A percentile compares a stretch with the other conserved stretches of the same genome.
phyloP scores from a whole-genome alignment of 2,329 filamentous ascomycete genomes.

The Verticillium dahliae region DNA sequence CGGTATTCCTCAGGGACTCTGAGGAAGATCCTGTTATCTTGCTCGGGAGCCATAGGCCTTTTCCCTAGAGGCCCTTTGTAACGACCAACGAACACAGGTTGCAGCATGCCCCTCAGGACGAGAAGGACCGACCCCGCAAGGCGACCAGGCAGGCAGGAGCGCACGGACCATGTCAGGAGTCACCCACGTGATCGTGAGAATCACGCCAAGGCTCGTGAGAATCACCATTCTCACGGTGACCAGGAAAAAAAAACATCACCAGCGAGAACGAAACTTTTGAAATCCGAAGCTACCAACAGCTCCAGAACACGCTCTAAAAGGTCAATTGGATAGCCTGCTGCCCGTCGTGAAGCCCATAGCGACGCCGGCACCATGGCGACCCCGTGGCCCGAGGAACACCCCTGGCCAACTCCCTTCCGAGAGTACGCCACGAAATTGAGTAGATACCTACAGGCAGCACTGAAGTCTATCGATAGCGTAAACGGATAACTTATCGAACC shows the following conservation, averaged over 20 bases:
- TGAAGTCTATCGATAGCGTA: conserved; percentile 3
- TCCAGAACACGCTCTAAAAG: background rate
- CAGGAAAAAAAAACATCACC: background rate
- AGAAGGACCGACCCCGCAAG: no score
- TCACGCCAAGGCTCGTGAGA: no score
- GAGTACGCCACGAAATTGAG: conserved; percentile 4
- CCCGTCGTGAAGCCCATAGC: conserved; percentile 2
- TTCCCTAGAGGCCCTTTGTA: background rate
- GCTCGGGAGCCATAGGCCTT: no score
- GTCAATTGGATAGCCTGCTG: conserved; percentile 4
- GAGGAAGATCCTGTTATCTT: background rate
- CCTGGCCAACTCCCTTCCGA: conserved; percentile 4
- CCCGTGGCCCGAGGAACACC: conserved; percentile 3
- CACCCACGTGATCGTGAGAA: no score
- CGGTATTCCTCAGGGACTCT: background rate
- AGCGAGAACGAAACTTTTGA: conserved; percentile 4
- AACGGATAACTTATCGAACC: conserved; percentile 2
- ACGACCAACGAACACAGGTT: no score
- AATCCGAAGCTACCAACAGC: conserved; percentile 2
- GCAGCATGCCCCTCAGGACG: no score
- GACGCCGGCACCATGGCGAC: conserved; percentile 1
- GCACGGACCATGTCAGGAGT: no score
- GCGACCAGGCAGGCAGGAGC: no score
- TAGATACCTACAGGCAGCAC: conserved; percentile 2
- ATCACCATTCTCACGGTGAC: no score